These are phyloP conservation scores for Penicillium crustosum DNA, from an alignment of 2,329 filamentous ascomycete species.

Conservation along the genomic window DNA sequence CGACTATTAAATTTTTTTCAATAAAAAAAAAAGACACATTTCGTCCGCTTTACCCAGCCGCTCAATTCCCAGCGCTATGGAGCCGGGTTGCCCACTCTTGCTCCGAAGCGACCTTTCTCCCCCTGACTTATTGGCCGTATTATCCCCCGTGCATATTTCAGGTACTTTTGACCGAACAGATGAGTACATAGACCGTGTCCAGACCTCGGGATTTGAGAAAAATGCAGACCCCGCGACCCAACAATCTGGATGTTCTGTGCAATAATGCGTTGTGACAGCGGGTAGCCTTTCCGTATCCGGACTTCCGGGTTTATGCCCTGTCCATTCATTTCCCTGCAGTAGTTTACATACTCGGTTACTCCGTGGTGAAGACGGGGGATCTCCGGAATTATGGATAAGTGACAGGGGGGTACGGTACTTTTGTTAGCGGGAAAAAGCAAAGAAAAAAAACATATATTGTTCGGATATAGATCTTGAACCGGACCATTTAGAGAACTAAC, in stretches of 20 bases:
- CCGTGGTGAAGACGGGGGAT: background rate
- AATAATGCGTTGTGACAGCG: conserved; percentile 4
- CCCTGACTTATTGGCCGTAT: background rate
- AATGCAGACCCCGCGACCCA: background rate
- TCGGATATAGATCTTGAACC: background rate
- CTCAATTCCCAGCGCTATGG: background rate
- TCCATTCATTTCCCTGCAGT: background rate
- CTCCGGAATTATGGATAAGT: background rate
- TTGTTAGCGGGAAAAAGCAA: background rate
- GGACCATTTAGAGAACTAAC: background rate
- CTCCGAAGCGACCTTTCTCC: background rate
- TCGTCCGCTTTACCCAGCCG: background rate
- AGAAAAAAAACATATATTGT: too few relatives aligned
- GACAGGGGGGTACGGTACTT: conserved; percentile 1
- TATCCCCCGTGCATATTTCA: background rate
- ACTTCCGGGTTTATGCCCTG: background rate
- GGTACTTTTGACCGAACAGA: background rate
- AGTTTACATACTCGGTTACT: background rate
- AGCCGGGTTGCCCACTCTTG: background rate
- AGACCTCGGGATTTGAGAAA: background rate
- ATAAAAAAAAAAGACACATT: background rate
- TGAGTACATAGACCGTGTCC: background rate
- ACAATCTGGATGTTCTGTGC: background rate
- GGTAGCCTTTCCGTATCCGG: background rate
- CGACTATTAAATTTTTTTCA: background rate